Evolutionary conservation across 2,329 filamentous ascomycete genomes (phyloP), one percentile per base, ranked within the genome.

Genomic region (Colletotrichum sp.): DNA sequence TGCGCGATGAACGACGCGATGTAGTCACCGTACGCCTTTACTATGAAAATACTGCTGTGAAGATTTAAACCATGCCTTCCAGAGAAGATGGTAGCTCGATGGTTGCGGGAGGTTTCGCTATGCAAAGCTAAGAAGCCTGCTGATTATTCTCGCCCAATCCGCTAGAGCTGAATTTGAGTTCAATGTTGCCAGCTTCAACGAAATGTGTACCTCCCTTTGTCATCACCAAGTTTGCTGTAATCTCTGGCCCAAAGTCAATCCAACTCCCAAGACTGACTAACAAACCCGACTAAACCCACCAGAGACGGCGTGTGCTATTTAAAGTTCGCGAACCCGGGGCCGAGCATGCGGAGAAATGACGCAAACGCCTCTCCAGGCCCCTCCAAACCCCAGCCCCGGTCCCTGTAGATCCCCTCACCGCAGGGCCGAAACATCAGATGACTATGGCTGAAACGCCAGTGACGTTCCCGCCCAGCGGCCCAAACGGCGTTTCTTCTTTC

Each of bases 401-500:
- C 64, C 63, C 57, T 73, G 73, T 52, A 64, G 22, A 62, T 67
- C 62, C 34, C 36, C 24, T 62, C 24, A 44, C 52, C 52, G 18
- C 30, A 62, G 26, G n/a, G 28, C 24, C 34, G 32, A 44, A 24
- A 68, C 55, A 75, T 75, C 69, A 68, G 73, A 73, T 75, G 73
- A 73, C 69, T 22, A 16, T 48, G 44, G 34, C 39, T 75, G 73
- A 75, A 75, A 75, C 73, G 22, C 69, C 24, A 13, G 67, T 73
- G 64, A 75, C 63, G 69, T 65, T 71, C 62, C 68, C 30, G 59
- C 59, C 39, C 32, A 24, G n/a, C 18, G 55, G 62, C 9, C 68
- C 22, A 48, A 39, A 59, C 72, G 60, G 39, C 71, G 66, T 13
- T 8, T 68, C 7, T 22, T 22, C 16, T 28, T 32, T 52, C 18